phyloP scores from a whole-genome alignment of 192 early-diverging fungal species.

The Coemansia sp. region DNA sequence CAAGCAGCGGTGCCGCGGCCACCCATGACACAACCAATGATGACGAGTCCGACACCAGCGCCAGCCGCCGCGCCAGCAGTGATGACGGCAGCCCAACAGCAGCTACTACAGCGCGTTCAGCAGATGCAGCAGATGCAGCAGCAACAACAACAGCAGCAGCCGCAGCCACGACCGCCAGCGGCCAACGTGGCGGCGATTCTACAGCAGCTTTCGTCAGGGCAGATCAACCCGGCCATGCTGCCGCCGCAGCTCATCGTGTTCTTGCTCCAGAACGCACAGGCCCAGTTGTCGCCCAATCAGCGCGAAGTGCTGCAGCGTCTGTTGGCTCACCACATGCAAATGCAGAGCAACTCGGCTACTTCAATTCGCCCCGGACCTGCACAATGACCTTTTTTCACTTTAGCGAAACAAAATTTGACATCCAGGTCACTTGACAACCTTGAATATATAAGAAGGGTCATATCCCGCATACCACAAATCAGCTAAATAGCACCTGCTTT shows the following conservation, averaged over 20 bases:
- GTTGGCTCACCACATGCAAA: conserved; percentile 22
- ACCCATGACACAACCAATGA: conserved; percentile 3
- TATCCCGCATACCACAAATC: too few species aligned
- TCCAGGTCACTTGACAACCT: conserved; percentile 1
- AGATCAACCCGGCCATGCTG: conserved; percentile 20
- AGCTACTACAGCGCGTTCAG: conserved; percentile 22
- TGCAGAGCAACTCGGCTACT: conserved; percentile 4
- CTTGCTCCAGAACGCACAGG: conserved; percentile 29
- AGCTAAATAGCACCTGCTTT: background rate
- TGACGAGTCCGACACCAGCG: conserved; percentile 26
- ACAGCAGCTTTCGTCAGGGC: conserved; percentile 39
- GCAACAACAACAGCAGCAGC: conserved; percentile 22
- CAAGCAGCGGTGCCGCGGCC: conserved; percentile 6
- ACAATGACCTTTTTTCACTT: conserved; percentile 20
- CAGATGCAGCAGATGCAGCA: conserved; percentile 30
- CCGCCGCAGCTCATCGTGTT: conserved; percentile 27
- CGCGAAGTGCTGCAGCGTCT: conserved; percentile 22
- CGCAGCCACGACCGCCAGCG: conserved; percentile 21
- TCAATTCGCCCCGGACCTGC: conserved; percentile 13
- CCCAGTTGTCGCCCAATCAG: conserved; percentile 27
- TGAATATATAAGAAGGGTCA: background rate
- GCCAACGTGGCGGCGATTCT: conserved; percentile 26
- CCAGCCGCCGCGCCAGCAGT: conserved; percentile 10
- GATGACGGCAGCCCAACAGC: conserved; percentile 22
- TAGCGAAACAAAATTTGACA: conserved; percentile 4